Evolutionary conservation across 139 green algal genomes (phyloP).

Genomic region (Volvox africanus): DNA sequence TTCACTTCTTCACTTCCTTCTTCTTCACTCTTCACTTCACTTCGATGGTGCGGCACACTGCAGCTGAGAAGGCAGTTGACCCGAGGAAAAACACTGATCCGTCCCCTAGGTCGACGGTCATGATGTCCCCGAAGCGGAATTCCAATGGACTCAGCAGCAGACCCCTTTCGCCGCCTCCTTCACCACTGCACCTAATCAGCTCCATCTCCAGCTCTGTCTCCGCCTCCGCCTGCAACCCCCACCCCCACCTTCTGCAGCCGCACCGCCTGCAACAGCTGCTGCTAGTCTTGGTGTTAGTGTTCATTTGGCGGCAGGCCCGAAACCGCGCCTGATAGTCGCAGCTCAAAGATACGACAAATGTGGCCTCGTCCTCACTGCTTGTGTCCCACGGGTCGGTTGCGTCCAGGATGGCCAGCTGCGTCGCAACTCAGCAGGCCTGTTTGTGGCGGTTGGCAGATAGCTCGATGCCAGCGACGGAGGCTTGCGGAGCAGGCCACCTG

Average conservation of each 20-base stretch:
- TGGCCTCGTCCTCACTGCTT: not conserved
- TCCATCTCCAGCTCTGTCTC: too few species aligned
- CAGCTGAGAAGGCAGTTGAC: conserved; percentile 63
- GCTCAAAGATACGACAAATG: not conserved
- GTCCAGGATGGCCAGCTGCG: conserved; percentile 43
- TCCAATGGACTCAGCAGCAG: conserved; percentile 51
- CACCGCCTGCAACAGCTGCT: not conserved
- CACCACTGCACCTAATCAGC: not conserved
- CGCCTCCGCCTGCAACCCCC: too few species aligned
- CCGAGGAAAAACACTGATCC: conserved; percentile 61
- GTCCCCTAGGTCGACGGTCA: conserved; percentile 41
- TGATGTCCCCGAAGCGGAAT: conserved; percentile 55
- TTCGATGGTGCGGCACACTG: conserved; percentile 45
- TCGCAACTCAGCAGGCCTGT: conserved; percentile 50
- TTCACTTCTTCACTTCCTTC: too few species aligned
- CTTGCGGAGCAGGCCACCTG: conserved; percentile 42
- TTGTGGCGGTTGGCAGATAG: conserved; percentile 59
- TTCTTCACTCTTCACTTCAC: too few species aligned
- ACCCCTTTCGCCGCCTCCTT: not conserved
- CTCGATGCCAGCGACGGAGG: conserved; percentile 51
- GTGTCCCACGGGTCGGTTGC: not conserved
- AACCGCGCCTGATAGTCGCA: not conserved
- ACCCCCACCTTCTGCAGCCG: not conserved
- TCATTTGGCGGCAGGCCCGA: not conserved
- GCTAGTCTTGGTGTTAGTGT: not conserved